Percentiles rank a stretch among this genome's conserved stretches.
Evolutionary conservation across 1,139 yeast genomes (phyloP).

Genomic region (Sugiyamaella grinbergsii): DNA sequence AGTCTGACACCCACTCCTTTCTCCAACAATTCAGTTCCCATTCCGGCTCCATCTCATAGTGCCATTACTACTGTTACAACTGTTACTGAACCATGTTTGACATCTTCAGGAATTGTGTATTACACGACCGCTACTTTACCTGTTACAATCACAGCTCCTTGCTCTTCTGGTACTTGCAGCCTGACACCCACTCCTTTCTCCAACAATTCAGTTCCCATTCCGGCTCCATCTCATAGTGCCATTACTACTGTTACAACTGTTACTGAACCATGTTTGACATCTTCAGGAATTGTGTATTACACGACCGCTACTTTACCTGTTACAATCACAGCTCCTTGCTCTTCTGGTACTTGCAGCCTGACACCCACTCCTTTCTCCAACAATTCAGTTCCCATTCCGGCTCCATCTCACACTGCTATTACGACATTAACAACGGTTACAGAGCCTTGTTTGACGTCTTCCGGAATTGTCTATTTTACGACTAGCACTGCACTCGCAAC

Average conservation of each 20-base stretch:
- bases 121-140: not conserved
- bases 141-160: not conserved
- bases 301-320: not conserved
- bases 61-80: conserved; percentile 5
- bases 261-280: conserved; percentile 20
- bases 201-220: not conserved
- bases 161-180: not conserved
- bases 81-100: not conserved
- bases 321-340: not conserved
- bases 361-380: not conserved
- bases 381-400: not conserved
- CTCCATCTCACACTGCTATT: not conserved
- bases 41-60: conserved; percentile 4
- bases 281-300: not conserved
- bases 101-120: not conserved
- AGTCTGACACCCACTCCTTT: not conserved
- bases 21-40: not conserved
- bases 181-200: not conserved
- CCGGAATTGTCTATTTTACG: conserved; percentile 18
- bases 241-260: not conserved
- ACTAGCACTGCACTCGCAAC: conserved; percentile 8
- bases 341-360: not conserved
- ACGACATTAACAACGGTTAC: conserved; percentile 5
- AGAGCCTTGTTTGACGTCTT: conserved; percentile 18
- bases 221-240: not conserved